These are phyloP conservation scores for Rhizoclosmatium sp. DNA, from an alignment of 192 early-diverging fungal species.

Conservation along the genomic window DNA sequence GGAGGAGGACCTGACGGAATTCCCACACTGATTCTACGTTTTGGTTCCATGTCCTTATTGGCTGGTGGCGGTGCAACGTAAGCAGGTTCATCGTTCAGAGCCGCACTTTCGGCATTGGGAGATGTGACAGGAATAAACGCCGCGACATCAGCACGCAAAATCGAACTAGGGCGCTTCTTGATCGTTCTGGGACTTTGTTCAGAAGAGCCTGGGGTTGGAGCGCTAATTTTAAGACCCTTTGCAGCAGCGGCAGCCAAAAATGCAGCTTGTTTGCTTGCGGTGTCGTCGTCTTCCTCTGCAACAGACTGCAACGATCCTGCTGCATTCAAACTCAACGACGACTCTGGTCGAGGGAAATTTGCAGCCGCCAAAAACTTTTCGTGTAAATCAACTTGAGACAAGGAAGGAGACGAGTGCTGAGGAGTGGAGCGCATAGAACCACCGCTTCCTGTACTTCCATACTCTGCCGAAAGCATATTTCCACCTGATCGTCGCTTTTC, in stretches of 20 bases:
- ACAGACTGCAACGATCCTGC: neutral
- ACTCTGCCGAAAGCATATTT: neutral
- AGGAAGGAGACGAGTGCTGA: constrained; percentile 2
- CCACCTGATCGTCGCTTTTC: constrained; percentile 48
- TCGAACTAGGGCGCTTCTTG: constrained; percentile 30
- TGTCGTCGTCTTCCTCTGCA: constrained; percentile 5
- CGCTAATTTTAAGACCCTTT: constrained; percentile 37
- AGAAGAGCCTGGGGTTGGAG: neutral
- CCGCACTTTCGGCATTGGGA: constrained; percentile 4
- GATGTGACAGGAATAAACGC: constrained; percentile 27
- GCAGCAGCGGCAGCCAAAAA: constrained; percentile 43
- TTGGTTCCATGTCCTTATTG: constrained; percentile 1
- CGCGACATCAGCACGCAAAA: constrained; percentile 29
- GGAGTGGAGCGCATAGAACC: neutral
- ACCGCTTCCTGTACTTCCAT: neutral
- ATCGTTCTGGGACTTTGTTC: neutral
- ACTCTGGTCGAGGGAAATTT: constrained; percentile 19
- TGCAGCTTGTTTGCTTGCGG: constrained; percentile 28
- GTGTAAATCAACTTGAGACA: constrained; percentile 13
- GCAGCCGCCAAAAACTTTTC: constrained; percentile 30
- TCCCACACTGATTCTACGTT: constrained; percentile 36
- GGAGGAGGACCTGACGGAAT: constrained; percentile 36
- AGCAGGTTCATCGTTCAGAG: neutral
- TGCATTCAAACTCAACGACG: neutral
- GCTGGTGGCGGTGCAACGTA: constrained; percentile 30